phyloP scores from a whole-genome alignment of 2,329 filamentous ascomycete genomes.

The Mycocentrospora acerina region DNA sequence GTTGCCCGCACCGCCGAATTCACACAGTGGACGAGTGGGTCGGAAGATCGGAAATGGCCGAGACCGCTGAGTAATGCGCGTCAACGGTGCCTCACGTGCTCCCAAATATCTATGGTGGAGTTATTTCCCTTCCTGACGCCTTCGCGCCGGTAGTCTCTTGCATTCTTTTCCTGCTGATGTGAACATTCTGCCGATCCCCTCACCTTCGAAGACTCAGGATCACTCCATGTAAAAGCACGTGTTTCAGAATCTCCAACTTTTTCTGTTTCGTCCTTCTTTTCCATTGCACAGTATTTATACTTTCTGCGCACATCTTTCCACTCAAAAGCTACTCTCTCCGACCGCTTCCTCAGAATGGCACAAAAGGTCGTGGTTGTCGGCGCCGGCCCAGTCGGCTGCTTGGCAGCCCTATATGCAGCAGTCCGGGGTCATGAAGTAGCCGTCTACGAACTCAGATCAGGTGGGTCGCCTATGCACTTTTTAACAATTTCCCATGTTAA shows the following conservation, averaged over 20 bases:
- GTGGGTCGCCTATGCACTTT: constrained; percentile 53
- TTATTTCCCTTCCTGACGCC: too few relatives aligned
- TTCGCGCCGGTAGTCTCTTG: too few relatives aligned
- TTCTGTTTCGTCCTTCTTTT: too few relatives aligned
- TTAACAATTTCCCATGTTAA: constrained; percentile 5
- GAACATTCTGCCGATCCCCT: too few relatives aligned
- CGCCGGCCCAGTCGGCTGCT: constrained; percentile 87
- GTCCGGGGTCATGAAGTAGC: constrained; percentile 86
- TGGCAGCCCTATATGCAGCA: constrained; percentile 91
- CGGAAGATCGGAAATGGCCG: constrained; percentile 9
- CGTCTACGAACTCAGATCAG: constrained; percentile 88
- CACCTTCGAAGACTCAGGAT: too few relatives aligned
- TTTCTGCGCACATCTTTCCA: not conserved
- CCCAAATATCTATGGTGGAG: not conserved
- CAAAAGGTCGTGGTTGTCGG: constrained; percentile 84
- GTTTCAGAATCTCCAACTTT: too few relatives aligned
- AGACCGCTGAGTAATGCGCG: constrained; percentile 9
- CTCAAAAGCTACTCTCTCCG: constrained; percentile 2
- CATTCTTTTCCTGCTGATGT: too few relatives aligned
- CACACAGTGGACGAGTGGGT: not conserved
- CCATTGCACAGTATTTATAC: too few relatives aligned
- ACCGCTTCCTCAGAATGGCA: constrained; percentile 22
- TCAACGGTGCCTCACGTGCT: too few relatives aligned
- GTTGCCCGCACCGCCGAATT: constrained; percentile 12
- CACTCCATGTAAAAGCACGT: too few relatives aligned